Evolutionary conservation across 2,329 filamentous ascomycete species (phyloP).

Genomic region (Trichoderma citrinoviride): DNA sequence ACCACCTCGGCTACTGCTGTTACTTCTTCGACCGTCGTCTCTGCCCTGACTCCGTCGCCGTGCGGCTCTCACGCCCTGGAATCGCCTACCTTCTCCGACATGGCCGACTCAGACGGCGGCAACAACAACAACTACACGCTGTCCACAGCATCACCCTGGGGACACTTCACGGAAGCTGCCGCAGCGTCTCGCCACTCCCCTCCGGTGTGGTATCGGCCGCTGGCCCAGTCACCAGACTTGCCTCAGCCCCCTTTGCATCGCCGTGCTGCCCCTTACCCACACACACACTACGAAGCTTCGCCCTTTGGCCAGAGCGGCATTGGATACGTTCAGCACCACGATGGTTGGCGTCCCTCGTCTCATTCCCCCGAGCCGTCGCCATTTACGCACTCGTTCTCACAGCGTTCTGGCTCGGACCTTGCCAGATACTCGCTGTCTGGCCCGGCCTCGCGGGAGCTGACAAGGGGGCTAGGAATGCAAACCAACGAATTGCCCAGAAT

Average conservation of each 20-base stretch:
- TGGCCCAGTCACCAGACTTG: background rate
- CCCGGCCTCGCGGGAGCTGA: background rate
- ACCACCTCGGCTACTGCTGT: background rate
- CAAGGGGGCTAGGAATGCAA: background rate
- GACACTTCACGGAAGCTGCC: background rate
- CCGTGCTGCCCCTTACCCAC: background rate
- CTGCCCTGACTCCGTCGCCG: background rate
- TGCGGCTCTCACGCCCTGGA: background rate
- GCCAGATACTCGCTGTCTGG: background rate
- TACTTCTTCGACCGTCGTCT: background rate
- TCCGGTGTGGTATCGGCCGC: background rate
- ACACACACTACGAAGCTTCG: background rate
- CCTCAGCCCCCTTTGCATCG: background rate
- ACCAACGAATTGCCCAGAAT: background rate
- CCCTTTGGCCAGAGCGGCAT: background rate
- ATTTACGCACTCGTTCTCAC: background rate
- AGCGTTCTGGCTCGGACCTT: background rate
- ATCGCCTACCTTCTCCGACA: constrained; percentile 8
- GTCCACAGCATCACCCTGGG: background rate
- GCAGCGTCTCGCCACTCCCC: background rate
- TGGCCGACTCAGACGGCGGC: background rate
- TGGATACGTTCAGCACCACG: background rate
- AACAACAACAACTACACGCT: constrained; percentile 7
- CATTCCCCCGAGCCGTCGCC: background rate
- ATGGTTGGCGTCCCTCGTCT: background rate